Conservation (phyloP, 345 rosid genomes). For the Euclidium syriacum region DNA sequence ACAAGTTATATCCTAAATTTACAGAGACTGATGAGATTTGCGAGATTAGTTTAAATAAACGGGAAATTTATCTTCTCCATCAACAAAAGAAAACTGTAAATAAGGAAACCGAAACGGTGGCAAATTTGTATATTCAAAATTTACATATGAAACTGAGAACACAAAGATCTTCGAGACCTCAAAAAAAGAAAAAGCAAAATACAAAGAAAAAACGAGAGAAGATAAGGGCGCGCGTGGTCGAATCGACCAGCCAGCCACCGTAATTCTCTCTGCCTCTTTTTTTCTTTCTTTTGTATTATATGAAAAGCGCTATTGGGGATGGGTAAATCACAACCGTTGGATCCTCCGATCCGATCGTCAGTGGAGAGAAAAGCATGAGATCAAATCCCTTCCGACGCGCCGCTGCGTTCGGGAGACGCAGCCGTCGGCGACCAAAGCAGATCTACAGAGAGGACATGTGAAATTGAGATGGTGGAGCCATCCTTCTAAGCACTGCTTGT, state of each 20-base stretch:
- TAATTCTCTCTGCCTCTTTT: neutral
- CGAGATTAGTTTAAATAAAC: neutral
- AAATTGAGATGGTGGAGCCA: conserved; percentile 74
- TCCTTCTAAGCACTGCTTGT: conserved; percentile 70
- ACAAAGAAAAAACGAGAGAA: neutral
- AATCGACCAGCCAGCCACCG: conserved; percentile 25
- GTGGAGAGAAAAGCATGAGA: conserved; percentile 40
- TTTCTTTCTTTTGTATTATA: neutral
- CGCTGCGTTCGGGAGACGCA: conserved; percentile 39
- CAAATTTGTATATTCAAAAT: conserved; percentile 17
- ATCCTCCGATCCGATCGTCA: conserved; percentile 13
- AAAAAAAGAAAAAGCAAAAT: neutral
- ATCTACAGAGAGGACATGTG: conserved; percentile 71
- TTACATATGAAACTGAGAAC: neutral
- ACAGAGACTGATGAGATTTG: neutral
- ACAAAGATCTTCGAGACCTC: conserved; percentile 8
- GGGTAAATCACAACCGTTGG: conserved; percentile 9
- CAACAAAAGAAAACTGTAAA: neutral
- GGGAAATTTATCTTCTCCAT: neutral
- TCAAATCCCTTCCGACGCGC: conserved; percentile 54
- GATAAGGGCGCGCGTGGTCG: conserved; percentile 25
- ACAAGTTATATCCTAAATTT: neutral
- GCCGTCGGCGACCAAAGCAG: conserved; percentile 40
- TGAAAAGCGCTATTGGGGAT: neutral
- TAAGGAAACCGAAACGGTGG: neutral